A percentile compares a stretch with the other conserved stretches of the same genome.
Conservation (phyloP, 768 basidiomycete genomes). For the Botryobasidium botryosum region DNA sequence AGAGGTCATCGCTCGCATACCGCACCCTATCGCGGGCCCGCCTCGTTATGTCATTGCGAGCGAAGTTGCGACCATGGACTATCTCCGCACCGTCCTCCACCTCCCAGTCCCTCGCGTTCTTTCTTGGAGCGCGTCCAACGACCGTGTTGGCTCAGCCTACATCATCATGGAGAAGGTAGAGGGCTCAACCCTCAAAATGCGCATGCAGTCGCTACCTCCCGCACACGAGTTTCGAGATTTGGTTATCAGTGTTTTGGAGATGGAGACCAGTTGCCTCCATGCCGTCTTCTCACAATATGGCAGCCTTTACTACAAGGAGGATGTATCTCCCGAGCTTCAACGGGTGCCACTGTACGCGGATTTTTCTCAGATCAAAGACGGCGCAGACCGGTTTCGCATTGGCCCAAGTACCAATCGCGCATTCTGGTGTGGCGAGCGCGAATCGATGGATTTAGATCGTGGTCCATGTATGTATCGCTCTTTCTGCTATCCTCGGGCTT, state of each 20-base stretch:
- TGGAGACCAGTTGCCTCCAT: no score
- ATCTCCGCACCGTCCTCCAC: conserved; percentile 23
- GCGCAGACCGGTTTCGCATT: no score
- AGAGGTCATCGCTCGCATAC: conserved; percentile 28
- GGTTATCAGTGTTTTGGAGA: no score
- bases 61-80: conserved; percentile 29
- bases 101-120: conserved; percentile 29
- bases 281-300: conserved; percentile 18
- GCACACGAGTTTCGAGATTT: conserved; percentile 16
- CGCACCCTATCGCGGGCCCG: conserved; percentile 25
- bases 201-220: no score
- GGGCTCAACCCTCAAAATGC: no score
- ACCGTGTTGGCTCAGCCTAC: no score
- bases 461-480: conserved; percentile 21
- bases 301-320: no score
- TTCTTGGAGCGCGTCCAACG: no score
- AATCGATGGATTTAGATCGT: no score
- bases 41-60: conserved; percentile 30
- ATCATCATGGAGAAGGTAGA: no score
- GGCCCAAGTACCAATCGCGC: conserved; percentile 19
- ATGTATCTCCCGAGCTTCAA: conserved; percentile 9
- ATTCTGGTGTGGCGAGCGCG: conserved; percentile 20
- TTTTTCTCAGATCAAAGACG: conserved; percentile 14
- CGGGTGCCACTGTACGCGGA: conserved; percentile 6
- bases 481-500: not conserved